A percentile compares a stretch with the other conserved stretches of the same genome.
phyloP scores from a whole-genome alignment of 2,329 filamentous ascomycete genomes.

The Xylaria multiplex region DNA sequence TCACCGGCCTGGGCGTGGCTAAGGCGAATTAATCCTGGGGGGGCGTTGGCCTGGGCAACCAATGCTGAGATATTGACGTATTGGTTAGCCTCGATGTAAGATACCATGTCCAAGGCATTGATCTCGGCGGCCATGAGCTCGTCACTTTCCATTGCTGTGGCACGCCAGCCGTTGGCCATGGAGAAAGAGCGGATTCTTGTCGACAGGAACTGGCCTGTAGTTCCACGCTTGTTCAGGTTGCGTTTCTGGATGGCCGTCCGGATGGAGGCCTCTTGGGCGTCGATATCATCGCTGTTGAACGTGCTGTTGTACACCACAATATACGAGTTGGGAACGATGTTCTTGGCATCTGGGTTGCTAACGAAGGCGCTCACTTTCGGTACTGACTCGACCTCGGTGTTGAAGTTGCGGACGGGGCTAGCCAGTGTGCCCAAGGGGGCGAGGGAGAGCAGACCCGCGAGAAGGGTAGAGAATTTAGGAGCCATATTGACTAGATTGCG shows the following conservation, averaged over 20 bases:
- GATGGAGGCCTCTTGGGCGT: conserved; percentile 60
- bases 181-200: conserved; percentile 58
- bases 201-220: conserved; percentile 60
- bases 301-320: conserved; percentile 73
- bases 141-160: conserved; percentile 63
- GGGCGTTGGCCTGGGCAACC: conserved; percentile 63
- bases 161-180: conserved; percentile 60
- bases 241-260: conserved; percentile 63
- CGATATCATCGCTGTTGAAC: conserved; percentile 59
- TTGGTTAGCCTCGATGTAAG: conserved; percentile 65
- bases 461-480: conserved; percentile 44
- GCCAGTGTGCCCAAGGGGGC: conserved; percentile 44
- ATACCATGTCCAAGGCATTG: conserved; percentile 59
- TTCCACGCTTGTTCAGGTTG: conserved; percentile 63
- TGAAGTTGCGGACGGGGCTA: conserved; percentile 38
- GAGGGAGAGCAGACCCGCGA: conserved; percentile 45
- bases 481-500: conserved; percentile 43
- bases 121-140: conserved; percentile 62
- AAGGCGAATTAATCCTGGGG: conserved; percentile 63
- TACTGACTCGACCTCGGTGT: conserved; percentile 33
- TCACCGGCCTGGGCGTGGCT: conserved; percentile 55
- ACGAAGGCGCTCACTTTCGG: conserved; percentile 56
- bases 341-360: conserved; percentile 58
- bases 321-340: conserved; percentile 66
- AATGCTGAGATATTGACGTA: conserved; percentile 56